Evolutionary conservation across 2,329 filamentous ascomycete genomes (phyloP), one percentile per base, ranked within the genome.

Genomic region (Lachnellula hyalina): DNA sequence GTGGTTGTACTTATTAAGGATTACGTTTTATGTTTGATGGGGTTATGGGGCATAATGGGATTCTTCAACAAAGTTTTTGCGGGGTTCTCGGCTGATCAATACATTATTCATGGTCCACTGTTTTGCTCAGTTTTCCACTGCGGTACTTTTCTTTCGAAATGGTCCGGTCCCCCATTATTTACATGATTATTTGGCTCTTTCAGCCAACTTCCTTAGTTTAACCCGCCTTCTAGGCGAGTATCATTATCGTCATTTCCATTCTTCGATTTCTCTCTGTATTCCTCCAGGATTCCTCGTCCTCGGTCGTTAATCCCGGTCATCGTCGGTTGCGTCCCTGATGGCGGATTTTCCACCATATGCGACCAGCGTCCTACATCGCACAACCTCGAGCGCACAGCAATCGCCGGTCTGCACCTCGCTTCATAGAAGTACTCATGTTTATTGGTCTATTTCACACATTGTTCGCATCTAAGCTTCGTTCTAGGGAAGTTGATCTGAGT

Each of bases 351-450:
- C 88, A n/a, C 66, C 72, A 15, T 87, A 0, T 64, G 85, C 0
- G 83, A 95, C 66, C 94, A 95, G 77, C 86, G 80, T 86, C 94
- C 73, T 95, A 95, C 73, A 71, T 91, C 53, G 78, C 70, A 41
- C 70, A 88, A 45, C 79, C 78, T 15, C 32, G 32, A 35, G 81
- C 84, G 68, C 78, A 87, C 72, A 77, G 83, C 66, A 86, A 87
- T 61, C 83, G 54, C 89, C 89, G 1, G 88, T 85, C 90, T 4
- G 90, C 94, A 71, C 74, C 77, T 12, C 85, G 90, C 38, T 77
- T 94, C 8, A 86, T 91, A n/a, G n/a, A n/a, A n/a, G n/a, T n/a
- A 53, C 89, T 89, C 45, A 93, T 94, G 85, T 88, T 90, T 84
- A 65, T 76, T 47, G 83, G 81, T n/a, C 89, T 85, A 4, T 55